Base-by-base conservation (phyloP, 352 stramenopile genomes). In the Phytophthora sp. region DNA sequence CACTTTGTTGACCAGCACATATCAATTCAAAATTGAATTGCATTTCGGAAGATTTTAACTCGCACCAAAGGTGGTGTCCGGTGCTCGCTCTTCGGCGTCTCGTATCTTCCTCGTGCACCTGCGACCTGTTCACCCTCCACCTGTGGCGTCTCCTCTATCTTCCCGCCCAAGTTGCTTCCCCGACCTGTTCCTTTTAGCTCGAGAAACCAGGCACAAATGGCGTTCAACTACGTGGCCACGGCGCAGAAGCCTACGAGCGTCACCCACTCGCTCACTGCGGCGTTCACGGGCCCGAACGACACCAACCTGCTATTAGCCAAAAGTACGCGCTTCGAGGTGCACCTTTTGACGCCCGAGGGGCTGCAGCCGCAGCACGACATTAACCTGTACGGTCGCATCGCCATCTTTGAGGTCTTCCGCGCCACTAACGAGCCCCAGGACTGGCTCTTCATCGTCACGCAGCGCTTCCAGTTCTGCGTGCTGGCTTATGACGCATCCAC, bases 171-270 rank as follows among this genome's bases (percentile, higher is more conserved):
- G 26, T 63, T 15, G 4, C 1, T 38, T 7, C 24, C 2, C 20
- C 13, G 21, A 66, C 0, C 13, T 20, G n/a, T 13, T 20, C 21
- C 7, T 24, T 73, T 18, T 16, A 70, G 39, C 39, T 20, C 30
- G 20, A 55, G 35, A 41, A 60, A 51, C 50, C 23, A 21, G n/a
- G 27, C 9, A 20, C 31, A 20, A 15, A 93, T 94, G 86, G 73
- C 84, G 29, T 94, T 91, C 71, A 96, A 94, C 71, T 98, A 98
- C 84, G 93, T 98, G 35, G 93, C 95, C 35, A 98, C 93, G 46
- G 89, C 93, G 38, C 93, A 98, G 66, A 97, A 97, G 76, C 90
- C 93, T 44, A 98, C 94, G 54, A 93, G 85, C 69, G 92, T 98
- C 24, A 96, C 90, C 29, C 90, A 98, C 76, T 93, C 90, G 61